Conservation (phyloP, 1,139 yeast genomes). For the Suzukiozyma palmioleophila region DNA sequence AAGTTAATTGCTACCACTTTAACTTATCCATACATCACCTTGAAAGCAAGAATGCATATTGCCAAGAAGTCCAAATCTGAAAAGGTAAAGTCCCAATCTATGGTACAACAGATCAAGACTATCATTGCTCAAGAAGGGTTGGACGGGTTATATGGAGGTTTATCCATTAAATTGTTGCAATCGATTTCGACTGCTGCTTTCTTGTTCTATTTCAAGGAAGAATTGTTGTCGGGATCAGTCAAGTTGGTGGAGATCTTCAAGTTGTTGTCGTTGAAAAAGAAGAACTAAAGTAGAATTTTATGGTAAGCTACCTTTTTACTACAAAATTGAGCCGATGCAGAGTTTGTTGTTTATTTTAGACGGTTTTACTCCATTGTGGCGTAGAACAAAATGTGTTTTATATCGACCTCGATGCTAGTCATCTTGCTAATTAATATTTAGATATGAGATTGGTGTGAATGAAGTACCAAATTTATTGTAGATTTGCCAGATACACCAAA, state of each 20-base stretch:
- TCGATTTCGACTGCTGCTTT: constrained; percentile 87
- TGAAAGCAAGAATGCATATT: constrained; percentile 85
- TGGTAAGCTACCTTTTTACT: too few species aligned
- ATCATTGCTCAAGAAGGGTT: constrained; percentile 69
- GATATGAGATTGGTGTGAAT: too few species aligned
- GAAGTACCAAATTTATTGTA: too few species aligned
- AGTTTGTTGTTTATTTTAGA: too few species aligned
- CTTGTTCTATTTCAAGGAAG: constrained; percentile 87
- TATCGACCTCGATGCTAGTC: too few species aligned
- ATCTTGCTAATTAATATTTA: too few species aligned
- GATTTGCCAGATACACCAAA: too few species aligned
- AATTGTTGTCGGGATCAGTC: constrained; percentile 55
- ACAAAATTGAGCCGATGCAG: too few species aligned
- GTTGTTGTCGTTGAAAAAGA: constrained; percentile 22
- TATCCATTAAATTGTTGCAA: constrained; percentile 74
- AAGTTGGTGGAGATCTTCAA: constrained; percentile 37
- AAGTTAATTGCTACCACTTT: constrained; percentile 81
- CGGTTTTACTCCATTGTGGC: too few species aligned
- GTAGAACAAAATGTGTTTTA: too few species aligned
- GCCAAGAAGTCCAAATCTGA: constrained; percentile 24
- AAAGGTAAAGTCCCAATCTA: constrained; percentile 28
- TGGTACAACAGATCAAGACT: constrained; percentile 42
- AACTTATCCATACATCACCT: constrained; percentile 88
- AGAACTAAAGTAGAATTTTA: not conserved
- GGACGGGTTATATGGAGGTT: constrained; percentile 75